These are phyloP conservation scores for Saccharomycopsis fodiens DNA, from an alignment of 805 yeast genomes.

Conservation along the genomic window DNA sequence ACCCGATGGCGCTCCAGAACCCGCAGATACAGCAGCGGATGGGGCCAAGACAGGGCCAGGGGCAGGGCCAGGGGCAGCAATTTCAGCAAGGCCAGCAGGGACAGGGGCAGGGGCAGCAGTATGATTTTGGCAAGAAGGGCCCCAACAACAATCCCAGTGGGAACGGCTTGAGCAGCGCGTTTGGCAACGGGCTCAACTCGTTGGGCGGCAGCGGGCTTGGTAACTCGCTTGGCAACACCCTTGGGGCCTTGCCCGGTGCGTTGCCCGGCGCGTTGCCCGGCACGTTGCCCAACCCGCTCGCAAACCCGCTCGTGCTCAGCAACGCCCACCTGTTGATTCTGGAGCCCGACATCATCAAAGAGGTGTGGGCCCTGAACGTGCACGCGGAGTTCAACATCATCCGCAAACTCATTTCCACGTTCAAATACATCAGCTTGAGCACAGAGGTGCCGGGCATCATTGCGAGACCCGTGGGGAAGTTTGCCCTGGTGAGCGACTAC, in stretches of 20 bases:
- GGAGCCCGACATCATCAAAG: slow-evolving; percentile 36
- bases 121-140: no score
- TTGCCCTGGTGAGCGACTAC: slow-evolving; percentile 82
- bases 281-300: slow-evolving; percentile 34
- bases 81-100: neutral
- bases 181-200: slow-evolving; percentile 9
- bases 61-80: slow-evolving; percentile 18
- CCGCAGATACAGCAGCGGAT: neutral
- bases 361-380: slow-evolving; percentile 68
- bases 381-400: slow-evolving; percentile 59
- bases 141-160: no score
- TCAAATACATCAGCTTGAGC: slow-evolving; percentile 59
- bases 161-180: no score
- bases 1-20: no score
- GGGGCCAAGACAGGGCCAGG: neutral
- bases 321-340: slow-evolving; percentile 29
- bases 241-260: slow-evolving; percentile 10
- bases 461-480: slow-evolving; percentile 92
- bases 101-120: slow-evolving; percentile 7
- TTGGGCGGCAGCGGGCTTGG: slow-evolving; percentile 20
- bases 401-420: slow-evolving; percentile 49
- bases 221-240: slow-evolving; percentile 18
- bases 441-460: slow-evolving; percentile 95
- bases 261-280: slow-evolving; percentile 28
- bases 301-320: slow-evolving; percentile 30